phyloP scores from a whole-genome alignment of 176 grass and related monocot species.

The Zizania latifolia region DNA sequence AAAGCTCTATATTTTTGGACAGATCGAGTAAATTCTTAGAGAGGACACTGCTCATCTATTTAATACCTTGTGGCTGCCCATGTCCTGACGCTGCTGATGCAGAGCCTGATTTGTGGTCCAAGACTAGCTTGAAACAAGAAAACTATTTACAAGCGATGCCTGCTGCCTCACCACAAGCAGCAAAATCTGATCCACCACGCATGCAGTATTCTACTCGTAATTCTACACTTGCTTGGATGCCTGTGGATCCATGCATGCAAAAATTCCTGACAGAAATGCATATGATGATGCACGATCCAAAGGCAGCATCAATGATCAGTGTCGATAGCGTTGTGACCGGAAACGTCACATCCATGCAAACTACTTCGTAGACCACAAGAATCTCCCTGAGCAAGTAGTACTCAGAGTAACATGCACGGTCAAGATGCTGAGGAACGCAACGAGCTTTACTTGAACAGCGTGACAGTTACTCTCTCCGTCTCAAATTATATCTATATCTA shows the following conservation, averaged over 20 bases:
- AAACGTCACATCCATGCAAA: conserved; percentile 2
- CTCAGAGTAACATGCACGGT: not conserved
- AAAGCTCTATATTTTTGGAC: too few relatives aligned
- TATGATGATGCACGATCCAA: not conserved
- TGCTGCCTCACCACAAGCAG: not conserved
- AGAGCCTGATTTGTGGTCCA: not conserved
- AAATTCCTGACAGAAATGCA: not conserved
- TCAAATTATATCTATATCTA: too few relatives aligned
- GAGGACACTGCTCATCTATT: too few relatives aligned
- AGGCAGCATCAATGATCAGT: not conserved
- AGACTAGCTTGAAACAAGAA: not conserved
- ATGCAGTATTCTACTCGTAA: not conserved
- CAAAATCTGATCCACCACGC: not conserved
- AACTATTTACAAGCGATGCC: not conserved
- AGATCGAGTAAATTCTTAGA: too few relatives aligned
- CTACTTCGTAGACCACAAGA: not conserved
- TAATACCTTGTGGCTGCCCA: too few relatives aligned
- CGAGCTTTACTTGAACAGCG: too few relatives aligned
- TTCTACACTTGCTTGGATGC: too few relatives aligned
- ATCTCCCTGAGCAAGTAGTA: not conserved
- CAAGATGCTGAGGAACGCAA: not conserved
- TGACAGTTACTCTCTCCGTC: too few relatives aligned
- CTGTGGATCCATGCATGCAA: too few relatives aligned
- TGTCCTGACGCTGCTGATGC: not conserved
- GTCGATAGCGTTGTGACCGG: not conserved